Percentiles rank a stretch among this genome's conserved stretches.
These are phyloP conservation scores for Colletotrichum orbiculare DNA, from an alignment of 2,329 filamentous ascomycete genomes.

Conservation along the genomic window DNA sequence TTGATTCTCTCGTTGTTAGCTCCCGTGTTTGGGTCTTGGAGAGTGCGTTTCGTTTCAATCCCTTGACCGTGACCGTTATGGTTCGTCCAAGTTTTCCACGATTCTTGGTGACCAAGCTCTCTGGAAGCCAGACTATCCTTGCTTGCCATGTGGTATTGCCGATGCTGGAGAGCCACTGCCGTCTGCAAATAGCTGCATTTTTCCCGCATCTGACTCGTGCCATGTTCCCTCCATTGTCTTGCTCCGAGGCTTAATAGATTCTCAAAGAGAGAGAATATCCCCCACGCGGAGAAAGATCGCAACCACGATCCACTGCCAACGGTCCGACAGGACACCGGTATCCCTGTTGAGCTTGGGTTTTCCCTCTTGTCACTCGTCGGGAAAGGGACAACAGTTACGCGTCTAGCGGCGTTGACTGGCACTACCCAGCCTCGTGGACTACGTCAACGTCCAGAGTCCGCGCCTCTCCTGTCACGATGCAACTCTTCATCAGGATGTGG, in stretches of 20 bases:
- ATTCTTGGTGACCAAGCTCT: background rate
- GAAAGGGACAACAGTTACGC: slow-evolving; percentile 2
- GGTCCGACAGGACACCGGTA: slow-evolving; percentile 7
- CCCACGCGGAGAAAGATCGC: slow-evolving; percentile 2
- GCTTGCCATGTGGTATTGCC: slow-evolving; percentile 7
- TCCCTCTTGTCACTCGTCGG: background rate
- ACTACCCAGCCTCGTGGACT: background rate
- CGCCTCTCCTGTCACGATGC: background rate
- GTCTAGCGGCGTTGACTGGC: background rate
- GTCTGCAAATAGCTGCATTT: background rate
- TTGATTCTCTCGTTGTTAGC: too few relatives aligned
- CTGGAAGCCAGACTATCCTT: background rate
- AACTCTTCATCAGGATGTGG: background rate
- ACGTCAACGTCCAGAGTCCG: slow-evolving; percentile 1
- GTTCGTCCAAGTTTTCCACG: background rate
- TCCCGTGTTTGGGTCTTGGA: too few relatives aligned
- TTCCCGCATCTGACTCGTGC: slow-evolving; percentile 6
- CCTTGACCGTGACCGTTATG: background rate
- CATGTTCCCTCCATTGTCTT: background rate
- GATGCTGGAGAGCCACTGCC: background rate
- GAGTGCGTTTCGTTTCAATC: background rate
- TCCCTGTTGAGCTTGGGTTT: background rate
- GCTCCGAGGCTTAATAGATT: background rate
- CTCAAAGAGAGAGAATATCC: background rate
- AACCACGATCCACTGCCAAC: background rate